Percentiles rank a stretch among this genome's conserved stretches.
These are phyloP conservation scores for Naganishia cerealis DNA, from an alignment of 1,284 basidiomycete species.

Conservation along the genomic window DNA sequence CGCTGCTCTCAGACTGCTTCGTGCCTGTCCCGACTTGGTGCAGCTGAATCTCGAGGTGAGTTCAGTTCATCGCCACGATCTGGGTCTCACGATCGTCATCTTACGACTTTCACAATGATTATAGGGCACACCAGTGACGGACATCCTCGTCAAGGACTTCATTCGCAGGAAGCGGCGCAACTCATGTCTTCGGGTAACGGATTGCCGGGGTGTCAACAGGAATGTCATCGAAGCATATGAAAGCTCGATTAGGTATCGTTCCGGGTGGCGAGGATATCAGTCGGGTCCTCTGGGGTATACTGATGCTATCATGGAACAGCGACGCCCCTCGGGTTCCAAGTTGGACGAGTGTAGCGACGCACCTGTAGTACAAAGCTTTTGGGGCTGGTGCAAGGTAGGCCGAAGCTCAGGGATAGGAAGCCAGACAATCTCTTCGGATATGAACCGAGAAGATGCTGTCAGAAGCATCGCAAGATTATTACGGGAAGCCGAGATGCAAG, in stretches of 20 bases:
- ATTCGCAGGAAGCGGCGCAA: conserved; percentile 61
- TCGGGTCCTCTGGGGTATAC: conserved; percentile 54
- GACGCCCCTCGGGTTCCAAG: conserved; percentile 59
- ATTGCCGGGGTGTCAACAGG: conserved; percentile 71
- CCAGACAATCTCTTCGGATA: conserved; percentile 8
- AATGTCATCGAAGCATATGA: conserved; percentile 59
- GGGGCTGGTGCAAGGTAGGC: conserved; percentile 76
- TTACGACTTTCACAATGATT: neutral
- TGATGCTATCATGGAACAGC: conserved; percentile 51
- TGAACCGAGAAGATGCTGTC: conserved; percentile 22
- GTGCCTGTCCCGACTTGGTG: conserved; percentile 63
- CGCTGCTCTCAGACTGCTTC: conserved; percentile 66
- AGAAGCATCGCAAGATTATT: conserved; percentile 19
- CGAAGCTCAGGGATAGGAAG: conserved; percentile 18
- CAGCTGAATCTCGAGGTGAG: conserved; percentile 68
- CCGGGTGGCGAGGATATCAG: conserved; percentile 69
- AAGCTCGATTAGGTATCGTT: conserved; percentile 63
- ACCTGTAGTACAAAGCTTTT: conserved; percentile 79
- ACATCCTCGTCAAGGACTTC: conserved; percentile 67
- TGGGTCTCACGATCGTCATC: neutral
- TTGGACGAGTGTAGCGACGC: conserved; percentile 72
- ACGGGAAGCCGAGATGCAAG: conserved; percentile 24
- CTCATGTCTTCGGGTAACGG: conserved; percentile 65
- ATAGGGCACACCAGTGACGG: conserved; percentile 67
- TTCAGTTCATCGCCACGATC: conserved; percentile 21